Evolutionary conservation across 2,329 filamentous ascomycete genomes (phyloP).

Genomic region (Lachnellula cervina): DNA sequence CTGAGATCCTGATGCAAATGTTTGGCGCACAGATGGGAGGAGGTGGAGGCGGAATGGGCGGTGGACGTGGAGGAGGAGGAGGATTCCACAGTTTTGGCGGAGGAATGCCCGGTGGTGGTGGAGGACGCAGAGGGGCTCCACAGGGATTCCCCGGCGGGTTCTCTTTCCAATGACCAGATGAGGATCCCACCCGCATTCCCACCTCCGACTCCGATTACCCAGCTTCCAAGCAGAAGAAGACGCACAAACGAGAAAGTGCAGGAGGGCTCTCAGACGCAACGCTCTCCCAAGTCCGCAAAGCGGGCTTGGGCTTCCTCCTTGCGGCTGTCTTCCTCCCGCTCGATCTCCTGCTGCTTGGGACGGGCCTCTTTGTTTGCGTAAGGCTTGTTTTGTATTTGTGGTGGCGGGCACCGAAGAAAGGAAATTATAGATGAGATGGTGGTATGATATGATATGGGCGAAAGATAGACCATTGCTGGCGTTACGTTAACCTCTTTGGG

Average conservation of each 20-base stretch:
- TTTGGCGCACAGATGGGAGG: slow-evolving; percentile 32
- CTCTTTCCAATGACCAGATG: slow-evolving; percentile 49
- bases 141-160: slow-evolving; percentile 49
- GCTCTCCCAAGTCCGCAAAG: slow-evolving; percentile 22
- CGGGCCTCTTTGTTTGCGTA: slow-evolving; percentile 26
- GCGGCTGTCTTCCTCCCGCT: slow-evolving; percentile 29
- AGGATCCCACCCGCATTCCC: background rate
- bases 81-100: slow-evolving; percentile 42
- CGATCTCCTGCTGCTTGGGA: slow-evolving; percentile 27
- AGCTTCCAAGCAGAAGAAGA: background rate
- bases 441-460: no score
- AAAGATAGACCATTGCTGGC: no score
- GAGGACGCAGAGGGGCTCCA: slow-evolving; percentile 25
- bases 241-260: background rate
- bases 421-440: no score
- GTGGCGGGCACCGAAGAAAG: no score
- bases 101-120: slow-evolving; percentile 40
- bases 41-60: slow-evolving; percentile 35
- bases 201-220: background rate
- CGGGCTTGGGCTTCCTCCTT: slow-evolving; percentile 28
- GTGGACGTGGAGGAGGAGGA: slow-evolving; percentile 44
- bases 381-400: slow-evolving; percentile 19
- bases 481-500: no score
- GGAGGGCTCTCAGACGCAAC: slow-evolving; percentile 15
- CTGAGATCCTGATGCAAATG: slow-evolving; percentile 34